Evolutionary conservation across 75 land plant genomes (phyloP).

Genomic region (Pinus taeda): DNA sequence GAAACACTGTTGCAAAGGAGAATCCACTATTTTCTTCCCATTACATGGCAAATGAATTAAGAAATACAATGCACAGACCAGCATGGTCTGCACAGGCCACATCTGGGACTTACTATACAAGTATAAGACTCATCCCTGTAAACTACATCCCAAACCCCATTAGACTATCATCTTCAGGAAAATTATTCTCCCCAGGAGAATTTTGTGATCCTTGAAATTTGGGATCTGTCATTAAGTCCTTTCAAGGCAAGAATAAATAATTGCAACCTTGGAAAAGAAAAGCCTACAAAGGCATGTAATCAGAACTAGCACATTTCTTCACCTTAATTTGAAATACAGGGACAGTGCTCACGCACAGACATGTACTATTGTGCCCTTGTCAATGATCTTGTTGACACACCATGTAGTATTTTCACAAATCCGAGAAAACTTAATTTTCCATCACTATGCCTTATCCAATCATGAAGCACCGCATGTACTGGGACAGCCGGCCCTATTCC

Average conservation of each 20-base stretch:
- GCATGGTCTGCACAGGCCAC: not conserved
- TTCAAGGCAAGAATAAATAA: slow-evolving; percentile 2
- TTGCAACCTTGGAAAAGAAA: slow-evolving; percentile 11
- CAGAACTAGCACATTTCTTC: slow-evolving; percentile 5
- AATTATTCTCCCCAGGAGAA: slow-evolving; percentile 5
- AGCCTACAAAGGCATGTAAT: not conserved
- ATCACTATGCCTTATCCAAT: slow-evolving; percentile 73
- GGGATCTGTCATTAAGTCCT: not conserved
- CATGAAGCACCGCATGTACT: slow-evolving; percentile 70
- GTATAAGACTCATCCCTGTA: slow-evolving; percentile 7
- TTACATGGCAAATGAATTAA: slow-evolving; percentile 8
- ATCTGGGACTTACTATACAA: slow-evolving; percentile 7
- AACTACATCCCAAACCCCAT: slow-evolving; percentile 9
- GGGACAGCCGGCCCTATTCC: slow-evolving; percentile 71
- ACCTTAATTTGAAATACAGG: not conserved
- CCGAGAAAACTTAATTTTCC: slow-evolving; percentile 79
- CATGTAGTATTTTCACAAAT: slow-evolving; percentile 69
- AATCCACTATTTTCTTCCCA: slow-evolving; percentile 4
- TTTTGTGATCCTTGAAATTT: not conserved
- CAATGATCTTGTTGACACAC: slow-evolving; percentile 45
- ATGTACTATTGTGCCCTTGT: slow-evolving; percentile 32
- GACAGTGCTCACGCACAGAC: not conserved
- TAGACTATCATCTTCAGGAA: slow-evolving; percentile 7
- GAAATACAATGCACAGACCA: slow-evolving; percentile 10
- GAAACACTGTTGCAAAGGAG: too few species aligned